These are phyloP conservation scores for Salvia splendens DNA, from an alignment of 257 asterid species.

Conservation along the genomic window DNA sequence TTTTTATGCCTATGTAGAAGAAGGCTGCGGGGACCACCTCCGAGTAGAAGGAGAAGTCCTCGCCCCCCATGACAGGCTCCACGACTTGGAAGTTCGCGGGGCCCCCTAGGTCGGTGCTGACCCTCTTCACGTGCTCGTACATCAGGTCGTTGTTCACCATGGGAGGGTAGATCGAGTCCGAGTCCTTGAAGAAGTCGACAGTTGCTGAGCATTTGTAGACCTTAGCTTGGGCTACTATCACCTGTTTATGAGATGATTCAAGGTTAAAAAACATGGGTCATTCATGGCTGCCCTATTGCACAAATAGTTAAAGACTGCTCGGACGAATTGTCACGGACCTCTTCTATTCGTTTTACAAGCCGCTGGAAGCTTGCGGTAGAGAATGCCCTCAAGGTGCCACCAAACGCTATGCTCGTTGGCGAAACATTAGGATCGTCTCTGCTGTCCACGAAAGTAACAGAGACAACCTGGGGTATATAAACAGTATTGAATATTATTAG, in stretches of 20 bases:
- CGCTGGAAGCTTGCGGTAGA: constrained; percentile 61
- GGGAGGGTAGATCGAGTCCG: constrained; percentile 74
- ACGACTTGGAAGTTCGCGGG: constrained; percentile 50
- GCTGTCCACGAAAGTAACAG: constrained; percentile 70
- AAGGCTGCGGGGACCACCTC: constrained; percentile 80
- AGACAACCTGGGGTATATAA: constrained; percentile 57
- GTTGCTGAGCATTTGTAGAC: constrained; percentile 79
- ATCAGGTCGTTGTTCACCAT: constrained; percentile 62
- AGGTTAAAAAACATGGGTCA: background rate
- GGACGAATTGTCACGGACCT: constrained; percentile 47
- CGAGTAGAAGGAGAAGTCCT: constrained; percentile 89
- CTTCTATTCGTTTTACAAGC: constrained; percentile 70
- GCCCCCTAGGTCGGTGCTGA: constrained; percentile 53
- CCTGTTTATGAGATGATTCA: constrained; percentile 45
- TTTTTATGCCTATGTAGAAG: constrained; percentile 74
- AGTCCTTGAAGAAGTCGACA: constrained; percentile 72
- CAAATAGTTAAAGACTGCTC: background rate
- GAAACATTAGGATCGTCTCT: constrained; percentile 49
- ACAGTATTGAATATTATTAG: background rate
- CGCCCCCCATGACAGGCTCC: constrained; percentile 85
- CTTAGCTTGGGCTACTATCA: constrained; percentile 65
- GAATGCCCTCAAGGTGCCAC: constrained; percentile 89
- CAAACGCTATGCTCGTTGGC: constrained; percentile 51
- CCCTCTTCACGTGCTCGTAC: constrained; percentile 60
- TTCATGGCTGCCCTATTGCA: background rate